These are phyloP conservation scores for Zymoseptoria tritici DNA, from an alignment of 2,329 filamentous ascomycete genomes.

Conservation along the genomic window DNA sequence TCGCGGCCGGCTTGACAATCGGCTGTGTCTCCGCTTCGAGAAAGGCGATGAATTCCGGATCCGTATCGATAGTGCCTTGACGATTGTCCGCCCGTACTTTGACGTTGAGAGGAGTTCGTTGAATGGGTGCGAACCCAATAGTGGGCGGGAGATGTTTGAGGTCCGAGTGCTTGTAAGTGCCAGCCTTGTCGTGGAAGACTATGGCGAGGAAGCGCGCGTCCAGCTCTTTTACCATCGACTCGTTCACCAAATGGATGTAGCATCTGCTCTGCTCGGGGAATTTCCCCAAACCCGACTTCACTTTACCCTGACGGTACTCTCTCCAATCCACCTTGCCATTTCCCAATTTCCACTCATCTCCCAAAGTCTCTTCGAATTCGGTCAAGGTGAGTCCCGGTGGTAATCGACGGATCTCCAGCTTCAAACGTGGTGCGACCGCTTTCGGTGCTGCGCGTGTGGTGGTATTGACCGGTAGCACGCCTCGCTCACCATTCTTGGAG, in stretches of 20 bases:
- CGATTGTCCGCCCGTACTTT: conserved; percentile 73
- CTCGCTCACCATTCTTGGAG: conserved; percentile 23
- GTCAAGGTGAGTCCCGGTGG: conserved; percentile 75
- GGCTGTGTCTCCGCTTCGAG: conserved; percentile 78
- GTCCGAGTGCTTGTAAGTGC: conserved; percentile 62
- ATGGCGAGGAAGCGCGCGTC: conserved; percentile 62
- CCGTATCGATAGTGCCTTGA: conserved; percentile 92
- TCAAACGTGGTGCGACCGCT: conserved; percentile 58
- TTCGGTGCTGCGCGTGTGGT: conserved; percentile 31
- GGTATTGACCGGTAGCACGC: conserved; percentile 27
- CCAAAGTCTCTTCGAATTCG: conserved; percentile 67
- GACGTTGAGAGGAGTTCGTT: conserved; percentile 63
- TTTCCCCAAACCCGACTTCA: conserved; percentile 75
- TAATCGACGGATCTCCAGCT: conserved; percentile 75
- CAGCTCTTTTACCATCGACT: conserved; percentile 59
- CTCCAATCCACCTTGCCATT: conserved; percentile 80
- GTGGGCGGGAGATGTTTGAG: conserved; percentile 66
- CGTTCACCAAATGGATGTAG: conserved; percentile 73
- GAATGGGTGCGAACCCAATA: conserved; percentile 76
- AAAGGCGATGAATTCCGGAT: conserved; percentile 91
- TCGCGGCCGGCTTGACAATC: conserved; percentile 46
- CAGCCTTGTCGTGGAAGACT: conserved; percentile 74
- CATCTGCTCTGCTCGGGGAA: conserved; percentile 71
- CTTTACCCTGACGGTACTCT: conserved; percentile 64
- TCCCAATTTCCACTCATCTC: conserved; percentile 74